These are phyloP conservation scores for Phialemonium atrogriseum DNA, from an alignment of 2,329 filamentous ascomycete species.

Conservation along the genomic window DNA sequence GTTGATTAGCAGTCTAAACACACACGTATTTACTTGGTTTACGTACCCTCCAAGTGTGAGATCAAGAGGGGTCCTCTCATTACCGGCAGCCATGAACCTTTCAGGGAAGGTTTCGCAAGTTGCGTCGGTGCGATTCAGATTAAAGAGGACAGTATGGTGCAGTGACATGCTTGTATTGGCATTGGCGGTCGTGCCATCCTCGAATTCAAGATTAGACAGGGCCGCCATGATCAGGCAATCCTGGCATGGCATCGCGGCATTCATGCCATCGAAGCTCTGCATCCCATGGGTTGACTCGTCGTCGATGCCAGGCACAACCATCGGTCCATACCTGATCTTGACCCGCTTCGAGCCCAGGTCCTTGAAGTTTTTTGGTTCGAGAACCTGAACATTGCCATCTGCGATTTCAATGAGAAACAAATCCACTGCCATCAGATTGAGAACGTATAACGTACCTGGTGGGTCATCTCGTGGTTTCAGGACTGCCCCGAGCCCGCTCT, in stretches of 20 bases:
- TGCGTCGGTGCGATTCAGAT: conserved; percentile 12
- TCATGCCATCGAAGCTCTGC: conserved; percentile 7
- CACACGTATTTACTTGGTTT: too few relatives aligned
- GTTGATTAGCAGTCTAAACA: background rate
- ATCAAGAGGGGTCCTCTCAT: conserved; percentile 13
- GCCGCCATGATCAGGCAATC: conserved; percentile 18
- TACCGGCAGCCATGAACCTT: conserved; percentile 13
- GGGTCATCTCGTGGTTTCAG: too few relatives aligned
- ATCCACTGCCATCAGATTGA: too few relatives aligned
- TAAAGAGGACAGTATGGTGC: conserved; percentile 15
- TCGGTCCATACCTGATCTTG: conserved; percentile 13
- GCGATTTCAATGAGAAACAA: too few relatives aligned
- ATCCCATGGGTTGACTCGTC: conserved; percentile 11
- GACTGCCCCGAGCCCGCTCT: too few relatives aligned
- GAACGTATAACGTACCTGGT: too few relatives aligned
- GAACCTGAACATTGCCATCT: too few relatives aligned
- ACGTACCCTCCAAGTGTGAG: conserved; percentile 12
- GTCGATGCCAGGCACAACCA: conserved; percentile 10
- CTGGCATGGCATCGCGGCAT: conserved; percentile 11
- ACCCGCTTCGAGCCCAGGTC: conserved; percentile 10
- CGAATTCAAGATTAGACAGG: conserved; percentile 17
- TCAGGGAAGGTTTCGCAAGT: conserved; percentile 5
- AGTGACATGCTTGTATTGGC: conserved; percentile 21
- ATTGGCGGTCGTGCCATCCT: conserved; percentile 20
- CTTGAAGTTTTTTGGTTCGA: conserved; percentile 9